phyloP scores from a whole-genome alignment of 1,284 basidiomycete species.

The Puccinia triticina region DNA sequence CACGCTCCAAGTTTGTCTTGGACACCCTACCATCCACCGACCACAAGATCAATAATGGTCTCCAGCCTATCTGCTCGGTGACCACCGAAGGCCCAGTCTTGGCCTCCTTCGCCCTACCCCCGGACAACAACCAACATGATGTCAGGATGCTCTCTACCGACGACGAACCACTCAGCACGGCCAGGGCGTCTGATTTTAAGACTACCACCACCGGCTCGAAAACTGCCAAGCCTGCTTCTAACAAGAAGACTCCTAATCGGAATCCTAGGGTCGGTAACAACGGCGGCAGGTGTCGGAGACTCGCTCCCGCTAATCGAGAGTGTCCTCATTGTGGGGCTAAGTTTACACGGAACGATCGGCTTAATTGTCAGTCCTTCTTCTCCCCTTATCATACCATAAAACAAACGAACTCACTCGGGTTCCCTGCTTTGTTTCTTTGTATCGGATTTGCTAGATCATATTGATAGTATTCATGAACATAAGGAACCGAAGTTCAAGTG shows the following conservation, averaged over 20 bases:
- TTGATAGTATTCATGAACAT: slow-evolving; percentile 38
- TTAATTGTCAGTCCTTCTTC: slow-evolving; percentile 25
- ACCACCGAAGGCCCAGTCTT: slow-evolving; percentile 12
- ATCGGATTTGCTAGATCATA: too few relatives aligned
- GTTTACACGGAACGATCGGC: slow-evolving; percentile 32
- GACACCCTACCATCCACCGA: neutral
- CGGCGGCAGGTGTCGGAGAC: slow-evolving; percentile 22
- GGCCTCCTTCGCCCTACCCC: slow-evolving; percentile 20
- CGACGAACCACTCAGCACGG: neutral
- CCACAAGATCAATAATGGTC: neutral
- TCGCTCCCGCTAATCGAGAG: slow-evolving; percentile 29
- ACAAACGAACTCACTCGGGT: too few relatives aligned
- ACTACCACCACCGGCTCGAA: neutral
- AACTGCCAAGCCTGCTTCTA: neutral
- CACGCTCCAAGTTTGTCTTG: slow-evolving; percentile 19
- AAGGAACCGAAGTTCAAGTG: slow-evolving; percentile 42
- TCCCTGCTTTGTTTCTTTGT: neutral
- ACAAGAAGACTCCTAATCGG: slow-evolving; percentile 6
- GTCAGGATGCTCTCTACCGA: neutral
- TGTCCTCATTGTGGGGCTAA: slow-evolving; percentile 36
- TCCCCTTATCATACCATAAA: neutral
- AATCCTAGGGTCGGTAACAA: slow-evolving; percentile 22
- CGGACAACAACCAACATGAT: neutral
- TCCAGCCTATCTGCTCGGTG: neutral
- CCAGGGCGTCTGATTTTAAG: neutral